Conservation (phyloP, 768 basidiomycete species). For the Naganishia onofrii region DNA sequence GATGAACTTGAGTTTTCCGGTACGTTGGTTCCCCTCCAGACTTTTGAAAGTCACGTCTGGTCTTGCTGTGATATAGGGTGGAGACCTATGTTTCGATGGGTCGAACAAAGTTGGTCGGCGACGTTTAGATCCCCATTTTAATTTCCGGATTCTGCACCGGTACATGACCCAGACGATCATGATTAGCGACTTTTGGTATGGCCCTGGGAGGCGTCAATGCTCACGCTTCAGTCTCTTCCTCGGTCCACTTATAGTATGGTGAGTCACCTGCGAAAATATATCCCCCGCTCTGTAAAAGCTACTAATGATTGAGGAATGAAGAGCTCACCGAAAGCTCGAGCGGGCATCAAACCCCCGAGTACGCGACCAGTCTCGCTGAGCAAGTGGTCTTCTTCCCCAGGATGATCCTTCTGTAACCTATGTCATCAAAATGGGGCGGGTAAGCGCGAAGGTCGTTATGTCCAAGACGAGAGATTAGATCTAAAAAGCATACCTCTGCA, state of each 20-base stretch:
- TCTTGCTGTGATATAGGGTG: conserved; percentile 47
- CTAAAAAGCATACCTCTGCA: conserved; percentile 67
- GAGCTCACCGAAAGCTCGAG: conserved; percentile 40
- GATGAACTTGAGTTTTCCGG: conserved; percentile 46
- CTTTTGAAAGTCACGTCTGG: conserved; percentile 46
- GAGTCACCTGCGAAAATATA: conserved; percentile 29
- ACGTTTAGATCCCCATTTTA: no score
- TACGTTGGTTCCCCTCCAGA: conserved; percentile 14
- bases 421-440: no score
- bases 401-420: conserved; percentile 46
- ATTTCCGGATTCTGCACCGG: no score
- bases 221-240: conserved; percentile 37
- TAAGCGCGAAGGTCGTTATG: no score
- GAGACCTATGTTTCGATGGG: conserved; percentile 26
- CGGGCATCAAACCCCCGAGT: conserved; percentile 46
- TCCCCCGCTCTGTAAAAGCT: neutral
- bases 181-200: no score
- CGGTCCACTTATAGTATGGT: conserved; percentile 47
- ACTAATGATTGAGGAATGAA: neutral
- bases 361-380: conserved; percentile 42
- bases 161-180: no score
- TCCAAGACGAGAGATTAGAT: no score
- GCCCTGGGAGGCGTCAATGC: conserved; percentile 22
- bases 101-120: conserved; percentile 24
- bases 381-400: conserved; percentile 35